Percentiles rank a stretch among this genome's conserved stretches.
Conservation (phyloP, 139 green algal genomes). For the Micromonas commoda region DNA sequence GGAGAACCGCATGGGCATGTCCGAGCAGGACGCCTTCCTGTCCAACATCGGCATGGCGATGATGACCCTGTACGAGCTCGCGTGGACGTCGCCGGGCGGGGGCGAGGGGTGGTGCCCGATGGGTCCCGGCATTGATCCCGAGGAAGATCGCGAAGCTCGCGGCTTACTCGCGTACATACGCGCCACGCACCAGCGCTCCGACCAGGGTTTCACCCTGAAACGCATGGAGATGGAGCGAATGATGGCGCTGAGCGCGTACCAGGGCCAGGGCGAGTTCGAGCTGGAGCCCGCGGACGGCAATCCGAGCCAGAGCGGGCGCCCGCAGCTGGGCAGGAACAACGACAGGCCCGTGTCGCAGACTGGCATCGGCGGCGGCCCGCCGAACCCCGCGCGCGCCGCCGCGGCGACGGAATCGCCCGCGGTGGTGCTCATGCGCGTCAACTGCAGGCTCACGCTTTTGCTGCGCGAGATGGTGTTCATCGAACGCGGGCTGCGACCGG, state of each 20-base stretch:
- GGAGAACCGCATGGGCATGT: background rate
- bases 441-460: slow-evolving; percentile 4
- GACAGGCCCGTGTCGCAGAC: background rate
- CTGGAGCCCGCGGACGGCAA: background rate
- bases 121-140: background rate
- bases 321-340: slow-evolving; percentile 7
- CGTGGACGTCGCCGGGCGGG: background rate
- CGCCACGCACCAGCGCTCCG: background rate
- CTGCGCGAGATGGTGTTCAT: slow-evolving; percentile 6
- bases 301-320: background rate
- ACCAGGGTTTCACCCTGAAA: slow-evolving; percentile 9
- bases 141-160: background rate
- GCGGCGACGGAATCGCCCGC: background rate
- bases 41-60: background rate
- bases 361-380: background rate
- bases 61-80: background rate
- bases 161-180: slow-evolving; percentile 14
- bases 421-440: slow-evolving; percentile 3
- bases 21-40: slow-evolving; percentile 19
- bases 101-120: background rate
- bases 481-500: background rate
- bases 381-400: background rate
- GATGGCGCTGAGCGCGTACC: background rate
- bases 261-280: background rate
- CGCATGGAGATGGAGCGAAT: slow-evolving; percentile 15